Base-by-base conservation (phyloP, 129 eudicot species). In the Flaveria ramosissima region DNA sequence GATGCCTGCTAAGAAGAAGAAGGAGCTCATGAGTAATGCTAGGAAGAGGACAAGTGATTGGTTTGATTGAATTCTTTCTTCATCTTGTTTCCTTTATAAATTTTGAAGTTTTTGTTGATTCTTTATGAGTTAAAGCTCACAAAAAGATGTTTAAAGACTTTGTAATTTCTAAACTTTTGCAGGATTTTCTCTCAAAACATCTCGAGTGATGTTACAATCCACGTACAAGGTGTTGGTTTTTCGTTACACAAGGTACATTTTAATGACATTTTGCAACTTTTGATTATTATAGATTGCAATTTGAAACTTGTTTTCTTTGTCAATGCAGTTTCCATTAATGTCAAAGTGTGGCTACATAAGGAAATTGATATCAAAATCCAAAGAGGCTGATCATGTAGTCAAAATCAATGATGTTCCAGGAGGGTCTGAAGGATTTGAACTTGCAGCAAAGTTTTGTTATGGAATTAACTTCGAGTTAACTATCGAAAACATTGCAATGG, bases 101-200 rank as follows among this genome's bases (percentile, higher is more conserved):
- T 3, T n/a, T 73, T 53, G 23, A 12, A 6, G 15, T 24, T 52
- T 63, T 42, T 6, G 4, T 12, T 53, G 12, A 20, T 78, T 26
- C 1, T 39, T 39, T 67, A 9, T 52, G 39, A 51, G 52, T 19
- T 78, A 3, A 78, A 47, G 63, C 60, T 47, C 36, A 32, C 6
- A 9, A 8, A 46, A 63, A 55, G 67, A 62, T 72, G 41, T 24
- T 64, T 41, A 1, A 80, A 73, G 14, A 41, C 12, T 45, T 73
- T 20, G 39, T 32, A 36, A 36, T 23, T 5, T 52, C n/a, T 75
- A 12, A 60, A 60, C 13, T 27, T 80, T 53, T 43, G 60, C 82
- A 95, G 99, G 99, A 89, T 95, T 46, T 86, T 82, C 71, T 95
- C 99, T 36, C 96, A 91, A 79, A 91, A 95, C 74, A 85, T 95